These are phyloP conservation scores for Coemansia reversa DNA, from an alignment of 192 early-diverging fungal species.

Conservation along the genomic window DNA sequence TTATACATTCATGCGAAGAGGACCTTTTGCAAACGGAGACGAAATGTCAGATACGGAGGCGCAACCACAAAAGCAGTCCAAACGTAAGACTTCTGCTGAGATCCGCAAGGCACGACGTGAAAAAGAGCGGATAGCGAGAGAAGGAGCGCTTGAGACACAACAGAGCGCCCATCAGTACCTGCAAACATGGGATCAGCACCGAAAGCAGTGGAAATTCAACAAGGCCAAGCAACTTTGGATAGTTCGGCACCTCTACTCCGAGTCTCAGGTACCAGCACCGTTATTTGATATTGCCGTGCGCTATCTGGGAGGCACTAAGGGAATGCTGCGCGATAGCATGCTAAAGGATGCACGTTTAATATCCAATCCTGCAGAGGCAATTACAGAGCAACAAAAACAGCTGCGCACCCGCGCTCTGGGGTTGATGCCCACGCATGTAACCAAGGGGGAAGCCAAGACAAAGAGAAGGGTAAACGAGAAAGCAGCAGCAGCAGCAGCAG, in stretches of 20 bases:
- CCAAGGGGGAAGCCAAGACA: constrained; percentile 29
- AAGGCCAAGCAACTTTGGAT: constrained; percentile 50
- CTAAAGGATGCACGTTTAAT: constrained; percentile 30
- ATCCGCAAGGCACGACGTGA: constrained; percentile 32
- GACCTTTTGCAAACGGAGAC: background rate
- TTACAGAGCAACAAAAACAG: constrained; percentile 7
- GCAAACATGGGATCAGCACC: constrained; percentile 18
- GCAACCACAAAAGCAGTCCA: constrained; percentile 12
- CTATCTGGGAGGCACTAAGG: constrained; percentile 17
- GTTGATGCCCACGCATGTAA: constrained; percentile 36
- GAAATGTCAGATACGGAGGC: background rate
- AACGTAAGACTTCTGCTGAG: constrained; percentile 41
- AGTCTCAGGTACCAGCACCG: constrained; percentile 20
- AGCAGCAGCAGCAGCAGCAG: background rate
- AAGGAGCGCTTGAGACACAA: constrained; percentile 28
- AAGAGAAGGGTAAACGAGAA: constrained; percentile 11
- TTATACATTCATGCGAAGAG: background rate
- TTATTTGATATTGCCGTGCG: constrained; percentile 29
- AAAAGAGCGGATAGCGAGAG: constrained; percentile 22
- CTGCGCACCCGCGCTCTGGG: constrained; percentile 23
- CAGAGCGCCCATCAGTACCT: constrained; percentile 33
- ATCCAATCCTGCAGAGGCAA: constrained; percentile 13
- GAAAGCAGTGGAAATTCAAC: constrained; percentile 42
- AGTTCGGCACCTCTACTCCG: constrained; percentile 39
- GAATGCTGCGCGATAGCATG: constrained; percentile 17